These are phyloP conservation scores for Rhizoclosmatium sp. DNA, from an alignment of 192 early-diverging fungal genomes.

Conservation along the genomic window DNA sequence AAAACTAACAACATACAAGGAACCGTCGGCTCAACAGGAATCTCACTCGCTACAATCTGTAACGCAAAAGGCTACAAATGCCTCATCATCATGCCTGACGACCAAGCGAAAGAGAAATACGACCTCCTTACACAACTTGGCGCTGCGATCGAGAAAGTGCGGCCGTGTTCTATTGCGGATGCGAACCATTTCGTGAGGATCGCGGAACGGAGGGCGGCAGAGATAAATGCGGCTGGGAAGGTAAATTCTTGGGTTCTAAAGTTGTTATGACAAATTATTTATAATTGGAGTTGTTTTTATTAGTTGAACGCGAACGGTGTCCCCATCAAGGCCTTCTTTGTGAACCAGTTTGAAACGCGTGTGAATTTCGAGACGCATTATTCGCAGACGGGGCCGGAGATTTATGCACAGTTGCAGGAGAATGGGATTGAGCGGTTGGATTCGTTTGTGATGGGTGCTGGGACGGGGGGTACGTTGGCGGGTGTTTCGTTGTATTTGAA, in stretches of 20 bases:
- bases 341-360: slow-evolving; percentile 95
- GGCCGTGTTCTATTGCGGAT: slow-evolving; percentile 91
- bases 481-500: slow-evolving; percentile 92
- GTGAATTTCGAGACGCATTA: slow-evolving; percentile 82
- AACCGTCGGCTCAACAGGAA: slow-evolving; percentile 95
- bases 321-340: slow-evolving; percentile 71
- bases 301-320: slow-evolving; percentile 28
- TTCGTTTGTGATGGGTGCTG: slow-evolving; percentile 90
- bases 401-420: slow-evolving; percentile 72
- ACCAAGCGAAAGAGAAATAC: slow-evolving; percentile 90
- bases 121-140: slow-evolving; percentile 81
- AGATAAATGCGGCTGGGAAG: slow-evolving; percentile 58
- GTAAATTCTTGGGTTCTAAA: background rate
- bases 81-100: slow-evolving; percentile 96
- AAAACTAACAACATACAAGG: slow-evolving; percentile 48
- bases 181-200: slow-evolving; percentile 91
- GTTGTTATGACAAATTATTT: background rate
- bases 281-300: background rate
- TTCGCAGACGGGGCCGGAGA: slow-evolving; percentile 87
- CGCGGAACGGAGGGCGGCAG: slow-evolving; percentile 76
- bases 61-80: slow-evolving; percentile 89
- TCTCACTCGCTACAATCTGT: slow-evolving; percentile 91
- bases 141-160: slow-evolving; percentile 89
- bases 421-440: slow-evolving; percentile 51
- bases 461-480: slow-evolving; percentile 85